These are phyloP conservation scores for Eucalyptus microcorys DNA, from an alignment of 345 rosid genomes.

Conservation along the genomic window DNA sequence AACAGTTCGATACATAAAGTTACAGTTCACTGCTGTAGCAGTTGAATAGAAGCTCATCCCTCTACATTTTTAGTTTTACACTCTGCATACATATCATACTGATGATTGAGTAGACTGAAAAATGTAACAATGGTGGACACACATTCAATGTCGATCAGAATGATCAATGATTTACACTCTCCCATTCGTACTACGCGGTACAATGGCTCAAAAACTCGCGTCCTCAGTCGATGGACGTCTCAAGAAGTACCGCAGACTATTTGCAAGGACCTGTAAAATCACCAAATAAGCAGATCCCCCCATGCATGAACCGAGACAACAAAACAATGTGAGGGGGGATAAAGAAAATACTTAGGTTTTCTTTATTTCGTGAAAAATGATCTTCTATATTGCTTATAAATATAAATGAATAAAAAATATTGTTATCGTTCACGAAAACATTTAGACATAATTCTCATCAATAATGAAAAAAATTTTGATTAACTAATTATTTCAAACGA, in stretches of 20 bases:
- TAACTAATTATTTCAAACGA: too few species aligned
- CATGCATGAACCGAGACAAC: background rate
- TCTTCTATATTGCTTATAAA: background rate
- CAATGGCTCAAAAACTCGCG: constrained; percentile 26
- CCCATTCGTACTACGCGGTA: background rate
- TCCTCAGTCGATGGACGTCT: constrained; percentile 46
- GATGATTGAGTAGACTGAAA: background rate
- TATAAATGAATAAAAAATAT: too few species aligned
- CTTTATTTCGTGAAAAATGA: background rate
- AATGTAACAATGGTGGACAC: background rate
- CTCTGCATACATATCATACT: background rate
- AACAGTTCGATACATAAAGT: background rate
- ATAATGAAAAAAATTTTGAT: background rate
- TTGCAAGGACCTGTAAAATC: constrained; percentile 27
- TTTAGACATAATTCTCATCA: background rate
- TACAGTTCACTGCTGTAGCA: background rate
- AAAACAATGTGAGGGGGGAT: background rate
- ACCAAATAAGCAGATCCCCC: background rate
- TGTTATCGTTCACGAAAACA: too few species aligned
- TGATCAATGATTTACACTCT: background rate
- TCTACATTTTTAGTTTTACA: background rate
- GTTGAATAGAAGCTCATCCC: background rate
- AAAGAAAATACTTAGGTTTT: background rate
- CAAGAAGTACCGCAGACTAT: constrained; percentile 37
- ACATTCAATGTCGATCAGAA: background rate